Conservation (phyloP, 768 basidiomycete genomes). For the Cystobasidiopsis lactophilus region DNA sequence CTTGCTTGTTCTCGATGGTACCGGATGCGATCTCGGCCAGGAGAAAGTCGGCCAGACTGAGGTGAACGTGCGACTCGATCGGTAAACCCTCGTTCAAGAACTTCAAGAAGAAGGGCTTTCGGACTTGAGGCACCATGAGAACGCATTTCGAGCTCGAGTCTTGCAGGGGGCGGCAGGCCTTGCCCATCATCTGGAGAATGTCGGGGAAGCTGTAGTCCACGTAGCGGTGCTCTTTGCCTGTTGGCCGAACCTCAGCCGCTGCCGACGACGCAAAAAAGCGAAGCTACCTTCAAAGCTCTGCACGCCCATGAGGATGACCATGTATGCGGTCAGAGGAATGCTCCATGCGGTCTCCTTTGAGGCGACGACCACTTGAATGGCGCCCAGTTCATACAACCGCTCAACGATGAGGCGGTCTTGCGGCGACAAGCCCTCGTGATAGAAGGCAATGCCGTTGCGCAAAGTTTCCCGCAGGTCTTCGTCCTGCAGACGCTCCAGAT, state of each 20-base stretch:
- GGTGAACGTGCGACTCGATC: slow-evolving; percentile 82
- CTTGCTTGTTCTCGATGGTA: slow-evolving; percentile 95
- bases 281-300: slow-evolving; percentile 78
- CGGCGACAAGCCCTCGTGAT: slow-evolving; percentile 75
- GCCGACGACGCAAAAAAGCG: not conserved
- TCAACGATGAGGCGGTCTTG: slow-evolving; percentile 90
- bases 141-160: slow-evolving; percentile 84
- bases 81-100: slow-evolving; percentile 93
- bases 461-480: slow-evolving; percentile 51
- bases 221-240: slow-evolving; percentile 71
- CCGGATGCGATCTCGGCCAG: slow-evolving; percentile 94
- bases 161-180: slow-evolving; percentile 73
- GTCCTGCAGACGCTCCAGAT: slow-evolving; percentile 66
- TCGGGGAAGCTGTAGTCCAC: slow-evolving; percentile 97
- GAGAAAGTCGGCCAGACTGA: slow-evolving; percentile 87
- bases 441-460: slow-evolving; percentile 78
- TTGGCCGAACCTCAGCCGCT: no score
- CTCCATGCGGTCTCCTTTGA: slow-evolving; percentile 98
- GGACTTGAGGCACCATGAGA: slow-evolving; percentile 74
- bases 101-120: slow-evolving; percentile 98
- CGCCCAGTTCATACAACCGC: slow-evolving; percentile 74
- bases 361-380: slow-evolving; percentile 80
- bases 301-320: slow-evolving; percentile 99
- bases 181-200: slow-evolving; percentile 96
- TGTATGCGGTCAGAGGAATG: slow-evolving; percentile 75